Evolutionary conservation across 2,329 filamentous ascomycete species (phyloP), one percentile per base, ranked within the genome.

Genomic region (Furcasterigmium furcatum): DNA sequence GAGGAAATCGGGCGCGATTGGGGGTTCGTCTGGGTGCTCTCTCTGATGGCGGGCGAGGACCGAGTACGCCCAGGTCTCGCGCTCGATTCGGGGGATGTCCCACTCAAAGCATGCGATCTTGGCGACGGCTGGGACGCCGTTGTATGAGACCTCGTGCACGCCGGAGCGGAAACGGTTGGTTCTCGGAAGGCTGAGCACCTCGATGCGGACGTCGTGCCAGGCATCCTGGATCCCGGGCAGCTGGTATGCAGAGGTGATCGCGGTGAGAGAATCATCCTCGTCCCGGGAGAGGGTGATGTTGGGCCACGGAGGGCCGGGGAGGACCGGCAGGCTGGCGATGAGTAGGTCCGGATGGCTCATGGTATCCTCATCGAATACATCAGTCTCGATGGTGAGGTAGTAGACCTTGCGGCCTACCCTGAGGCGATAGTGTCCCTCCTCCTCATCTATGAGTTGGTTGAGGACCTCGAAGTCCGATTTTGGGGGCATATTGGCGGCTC

Each of bases 291-390:
- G n/a, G n/a, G n/a, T n/a, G n/a, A n/a, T n/a, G n/a, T n/a, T n/a
- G n/a, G n/a, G n/a, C 58, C 53, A 61, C 22, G 46, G 38, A 18
- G 50, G 52, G 40, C 55, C 51, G 25, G 58, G 55, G 32, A 62
- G 48, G 41, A 51, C 47, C 22, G 59, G 58, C 9, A 60, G 47
- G 34, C 48, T 46, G 24, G 58, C 55, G 35, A 60, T 57, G 43
- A 62, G 52, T 39, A 62, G 57, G 48, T 61, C 57, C n/a, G 59
- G 59, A 41, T 58, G 52, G 43, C 55, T 59, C 55, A 62, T 57
- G 18, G 57, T 63, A 42, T 60, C 53, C 35, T 60, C 53, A 41
- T 60, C 58, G 45, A 60, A 59, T 35, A 55, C 46, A 47, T 44
- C 46, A 16, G 36, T 46, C 16, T 52, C 38, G 43, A 62, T 58